Conservation (phyloP, 148 eudicot species). For the Silene uniflora region DNA sequence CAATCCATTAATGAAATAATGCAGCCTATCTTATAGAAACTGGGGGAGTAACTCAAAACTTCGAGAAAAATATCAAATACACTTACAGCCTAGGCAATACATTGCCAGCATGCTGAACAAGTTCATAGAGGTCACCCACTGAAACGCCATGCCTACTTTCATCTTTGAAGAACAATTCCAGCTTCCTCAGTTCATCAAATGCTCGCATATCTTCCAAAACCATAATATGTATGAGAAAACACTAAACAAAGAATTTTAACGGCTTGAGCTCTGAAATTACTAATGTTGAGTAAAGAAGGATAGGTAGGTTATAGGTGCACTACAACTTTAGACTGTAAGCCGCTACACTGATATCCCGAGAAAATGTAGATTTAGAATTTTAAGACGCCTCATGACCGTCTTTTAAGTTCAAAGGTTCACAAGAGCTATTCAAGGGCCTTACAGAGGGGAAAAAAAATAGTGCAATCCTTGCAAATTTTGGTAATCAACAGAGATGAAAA, state of each 20-base stretch:
- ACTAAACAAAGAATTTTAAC: neutral
- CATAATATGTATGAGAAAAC: neutral
- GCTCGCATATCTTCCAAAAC: conserved; percentile 81
- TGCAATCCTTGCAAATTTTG: too few species aligned
- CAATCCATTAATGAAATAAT: neutral
- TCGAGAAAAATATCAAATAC: conserved; percentile 11
- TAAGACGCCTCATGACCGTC: neutral
- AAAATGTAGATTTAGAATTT: neutral
- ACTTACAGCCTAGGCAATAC: conserved; percentile 92
- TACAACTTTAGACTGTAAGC: neutral
- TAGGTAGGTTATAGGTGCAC: neutral
- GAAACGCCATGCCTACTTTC: conserved; percentile 85
- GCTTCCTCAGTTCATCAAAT: conserved; percentile 82
- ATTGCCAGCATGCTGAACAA: conserved; percentile 97
- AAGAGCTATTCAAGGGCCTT: neutral
- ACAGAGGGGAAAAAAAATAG: too few species aligned
- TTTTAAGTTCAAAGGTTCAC: neutral
- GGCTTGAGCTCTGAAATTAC: neutral
- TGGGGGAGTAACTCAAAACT: neutral
- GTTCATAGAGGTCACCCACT: conserved; percentile 77
- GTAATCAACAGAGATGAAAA: too few species aligned
- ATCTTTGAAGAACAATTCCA: conserved; percentile 87
- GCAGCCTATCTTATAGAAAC: neutral
- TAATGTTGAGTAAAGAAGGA: too few species aligned
- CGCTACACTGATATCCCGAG: neutral